These are phyloP conservation scores for Tilletia indica DNA, from an alignment of 1,284 basidiomycete genomes.

Conservation along the genomic window DNA sequence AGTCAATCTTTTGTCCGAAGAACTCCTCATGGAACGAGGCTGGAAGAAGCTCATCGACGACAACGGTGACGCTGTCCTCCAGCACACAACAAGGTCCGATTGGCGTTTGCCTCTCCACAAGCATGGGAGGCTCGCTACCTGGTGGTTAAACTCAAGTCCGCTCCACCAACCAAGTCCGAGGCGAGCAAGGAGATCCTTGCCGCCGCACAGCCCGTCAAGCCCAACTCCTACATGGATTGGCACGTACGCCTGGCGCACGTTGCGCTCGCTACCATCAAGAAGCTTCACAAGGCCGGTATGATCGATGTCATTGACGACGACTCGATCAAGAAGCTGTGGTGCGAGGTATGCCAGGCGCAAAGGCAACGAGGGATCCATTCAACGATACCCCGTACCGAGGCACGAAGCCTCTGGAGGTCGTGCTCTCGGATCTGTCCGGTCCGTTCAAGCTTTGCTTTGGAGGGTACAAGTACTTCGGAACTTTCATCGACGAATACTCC, in stretches of 20 bases:
- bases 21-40: not conserved
- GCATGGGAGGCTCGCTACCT: not conserved
- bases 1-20: no score
- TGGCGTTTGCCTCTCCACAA: not conserved
- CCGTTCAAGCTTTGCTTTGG: not conserved
- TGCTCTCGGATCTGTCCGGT: not conserved
- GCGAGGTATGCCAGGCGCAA: not conserved
- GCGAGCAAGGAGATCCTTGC: not conserved
- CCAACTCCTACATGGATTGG: no score
- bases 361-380: not conserved
- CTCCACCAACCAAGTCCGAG: not conserved
- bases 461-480: not conserved
- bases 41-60: not conserved
- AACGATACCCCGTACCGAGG: not conserved
- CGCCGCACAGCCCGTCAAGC: not conserved
- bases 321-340: not conserved
- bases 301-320: no score
- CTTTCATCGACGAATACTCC: not conserved
- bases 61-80: constrained; percentile 1
- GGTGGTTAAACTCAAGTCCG: not conserved
- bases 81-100: not conserved
- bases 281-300: no score
- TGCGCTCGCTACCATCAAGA: no score
- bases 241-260: no score
- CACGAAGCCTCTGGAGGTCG: not conserved